These are phyloP conservation scores for Rhododendron mucronatum DNA, from an alignment of 148 eudicot genomes.

Conservation along the genomic window DNA sequence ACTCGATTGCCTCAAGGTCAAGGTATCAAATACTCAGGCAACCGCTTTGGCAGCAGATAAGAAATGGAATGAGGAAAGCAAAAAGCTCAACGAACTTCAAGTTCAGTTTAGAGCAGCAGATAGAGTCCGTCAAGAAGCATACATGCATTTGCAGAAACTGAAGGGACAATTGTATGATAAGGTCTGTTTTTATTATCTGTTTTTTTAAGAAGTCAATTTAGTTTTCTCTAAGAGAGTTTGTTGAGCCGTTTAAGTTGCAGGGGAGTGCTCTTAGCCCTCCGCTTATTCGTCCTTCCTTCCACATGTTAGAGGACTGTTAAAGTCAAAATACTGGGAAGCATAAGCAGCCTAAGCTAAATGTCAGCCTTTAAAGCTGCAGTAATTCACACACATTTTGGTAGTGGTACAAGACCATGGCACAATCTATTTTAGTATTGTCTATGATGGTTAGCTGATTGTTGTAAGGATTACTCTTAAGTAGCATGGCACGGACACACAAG, in stretches of 20 bases:
- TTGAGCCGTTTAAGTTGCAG: neutral
- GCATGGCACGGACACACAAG: neutral
- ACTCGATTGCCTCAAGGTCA: constrained; percentile 45
- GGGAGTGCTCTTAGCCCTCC: neutral
- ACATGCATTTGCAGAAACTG: constrained; percentile 34
- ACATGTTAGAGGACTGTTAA: neutral
- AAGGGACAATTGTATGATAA: constrained; percentile 52
- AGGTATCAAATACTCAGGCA: constrained; percentile 50
- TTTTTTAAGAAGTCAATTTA: neutral
- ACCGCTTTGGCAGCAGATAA: constrained; percentile 34
- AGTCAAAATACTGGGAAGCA: neutral
- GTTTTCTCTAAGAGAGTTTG: neutral
- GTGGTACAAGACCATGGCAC: neutral
- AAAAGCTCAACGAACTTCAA: constrained; percentile 37
- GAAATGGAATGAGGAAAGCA: constrained; percentile 47
- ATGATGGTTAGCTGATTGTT: neutral
- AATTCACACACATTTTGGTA: neutral
- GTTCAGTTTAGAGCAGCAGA: constrained; percentile 44
- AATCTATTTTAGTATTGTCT: neutral
- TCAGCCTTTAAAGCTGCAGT: neutral
- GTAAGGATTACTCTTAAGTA: neutral
- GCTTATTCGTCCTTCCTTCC: neutral
- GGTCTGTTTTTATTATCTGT: constrained; percentile 49
- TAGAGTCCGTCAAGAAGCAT: constrained; percentile 63
- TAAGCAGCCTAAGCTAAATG: neutral